Evolutionary conservation across 495 filamentous ascomycete species (phyloP), one percentile per base, ranked within the genome.

Genomic region (Aspergillus indologenus): DNA sequence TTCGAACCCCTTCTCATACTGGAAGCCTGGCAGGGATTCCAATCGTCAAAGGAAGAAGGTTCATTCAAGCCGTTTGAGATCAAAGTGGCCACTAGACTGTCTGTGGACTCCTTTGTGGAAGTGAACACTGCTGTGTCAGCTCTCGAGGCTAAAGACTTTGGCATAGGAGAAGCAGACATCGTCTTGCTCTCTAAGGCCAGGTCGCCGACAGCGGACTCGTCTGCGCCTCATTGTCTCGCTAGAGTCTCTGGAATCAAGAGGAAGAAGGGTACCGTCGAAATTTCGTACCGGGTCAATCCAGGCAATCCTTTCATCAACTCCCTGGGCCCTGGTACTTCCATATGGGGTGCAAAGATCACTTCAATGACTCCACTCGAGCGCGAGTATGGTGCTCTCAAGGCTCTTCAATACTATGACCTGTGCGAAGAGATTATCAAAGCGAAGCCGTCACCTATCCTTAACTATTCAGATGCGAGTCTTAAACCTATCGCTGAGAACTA

Each of bases 1-100:
- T 98, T 98, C 77, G 85, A 92, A 57, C 95, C 94, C 12, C 78
- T 98, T 42, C 81, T 98, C 31, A 85, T 95, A 48, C 86, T 96
- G 49, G 94, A 98, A 71, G 93, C 92, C 50, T 98, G 94, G 94
- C 90, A 96, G 69, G 87, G 90, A 1, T 94, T 98, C 64, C 85
- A 96, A 31, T 90, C 90, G 48, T 84, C 88, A 3, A 91, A 90
- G 66, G 92, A 98, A 65, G 95, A 98, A 71, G 83, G 84, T 15
- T 85, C 77, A 22, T 87, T 85, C 65, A 90, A 86, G 57, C 79
- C 87, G 0, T 90, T 94, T 60, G 90, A 91, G 53, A 83, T 97
- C 65, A 95, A 91, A 56, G 76, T 98, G 12, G 82, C 88, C 47
- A 93, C 87, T 62, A 88, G 93, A 45, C 84, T 94, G 68, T 91